phyloP scores from a whole-genome alignment of 257 asterid genomes.

The Paulownia fortunei region DNA sequence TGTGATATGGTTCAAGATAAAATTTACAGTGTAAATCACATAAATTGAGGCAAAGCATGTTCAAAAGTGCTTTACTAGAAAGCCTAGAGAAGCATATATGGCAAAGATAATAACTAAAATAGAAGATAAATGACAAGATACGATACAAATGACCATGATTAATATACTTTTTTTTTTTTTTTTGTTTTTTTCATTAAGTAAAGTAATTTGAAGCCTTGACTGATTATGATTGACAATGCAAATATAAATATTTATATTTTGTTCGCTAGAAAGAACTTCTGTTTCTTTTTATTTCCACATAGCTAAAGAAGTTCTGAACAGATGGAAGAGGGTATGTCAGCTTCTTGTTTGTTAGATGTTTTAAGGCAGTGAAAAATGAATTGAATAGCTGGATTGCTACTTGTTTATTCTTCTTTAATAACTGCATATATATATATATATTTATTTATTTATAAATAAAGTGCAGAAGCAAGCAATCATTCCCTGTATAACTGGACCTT shows the following conservation, averaged over 20 bases:
- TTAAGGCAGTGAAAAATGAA: neutral
- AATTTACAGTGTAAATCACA: neutral
- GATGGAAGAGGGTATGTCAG: neutral
- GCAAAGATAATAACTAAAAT: neutral
- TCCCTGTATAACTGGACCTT: no score
- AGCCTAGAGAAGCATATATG: neutral
- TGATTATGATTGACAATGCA: neutral
- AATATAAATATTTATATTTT: no score
- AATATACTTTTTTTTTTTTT: neutral
- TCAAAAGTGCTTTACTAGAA: neutral
- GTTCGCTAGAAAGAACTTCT: no score
- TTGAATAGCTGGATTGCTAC: neutral
- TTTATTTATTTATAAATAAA: no score
- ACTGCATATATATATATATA: no score
- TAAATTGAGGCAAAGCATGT: neutral
- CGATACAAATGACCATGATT: neutral
- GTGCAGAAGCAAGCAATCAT: neutral
- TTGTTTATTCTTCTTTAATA: neutral
- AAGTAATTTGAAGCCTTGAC: neutral
- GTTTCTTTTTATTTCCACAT: no score
- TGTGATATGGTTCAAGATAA: neutral
- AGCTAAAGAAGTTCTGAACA: neutral
- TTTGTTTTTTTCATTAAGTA: neutral
- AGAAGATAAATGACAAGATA: neutral
- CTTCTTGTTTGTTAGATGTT: constrained; percentile 2